Evolutionary conservation across 129 eudicot species (phyloP).

Genomic region (Flaveria robusta): DNA sequence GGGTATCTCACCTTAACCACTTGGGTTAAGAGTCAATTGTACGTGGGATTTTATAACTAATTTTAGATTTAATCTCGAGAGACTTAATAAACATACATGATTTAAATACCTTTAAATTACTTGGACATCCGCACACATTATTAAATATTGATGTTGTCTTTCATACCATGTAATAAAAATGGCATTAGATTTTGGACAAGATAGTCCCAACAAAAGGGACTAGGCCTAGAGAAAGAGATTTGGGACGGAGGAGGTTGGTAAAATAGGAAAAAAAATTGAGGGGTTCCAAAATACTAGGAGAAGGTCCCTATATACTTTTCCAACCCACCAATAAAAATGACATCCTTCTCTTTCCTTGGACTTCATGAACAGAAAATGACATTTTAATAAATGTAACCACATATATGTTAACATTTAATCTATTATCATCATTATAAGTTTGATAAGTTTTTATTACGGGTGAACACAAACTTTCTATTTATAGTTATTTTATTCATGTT

Average conservation of each 20-base stretch:
- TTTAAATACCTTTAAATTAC: too few species aligned
- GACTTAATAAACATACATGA: too few species aligned
- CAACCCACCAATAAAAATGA: conserved; percentile 25
- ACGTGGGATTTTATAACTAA: too few species aligned
- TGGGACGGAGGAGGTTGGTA: background rate
- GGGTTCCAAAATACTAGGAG: conserved; percentile 35
- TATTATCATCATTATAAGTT: background rate
- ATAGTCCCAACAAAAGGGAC: background rate
- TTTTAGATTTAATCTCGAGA: too few species aligned
- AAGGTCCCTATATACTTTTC: conserved; percentile 30
- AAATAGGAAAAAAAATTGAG: conserved; percentile 19
- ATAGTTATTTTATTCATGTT: too few species aligned
- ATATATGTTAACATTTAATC: background rate
- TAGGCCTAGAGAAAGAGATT: conserved; percentile 1
- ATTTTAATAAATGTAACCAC: background rate
- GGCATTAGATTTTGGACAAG: background rate
- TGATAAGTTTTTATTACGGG: background rate
- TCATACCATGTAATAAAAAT: background rate
- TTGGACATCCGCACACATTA: background rate
- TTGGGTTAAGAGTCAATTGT: too few species aligned
- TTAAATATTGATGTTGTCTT: background rate
- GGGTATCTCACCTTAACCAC: too few species aligned
- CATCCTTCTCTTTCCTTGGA: conserved; percentile 5
- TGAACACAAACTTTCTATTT: too few species aligned
- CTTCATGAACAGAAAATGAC: conserved; percentile 30